A percentile compares a stretch with the other conserved stretches of the same genome.
Conservation (phyloP, 2,329 filamentous ascomycete genomes). For the Bipolaris oryzae region DNA sequence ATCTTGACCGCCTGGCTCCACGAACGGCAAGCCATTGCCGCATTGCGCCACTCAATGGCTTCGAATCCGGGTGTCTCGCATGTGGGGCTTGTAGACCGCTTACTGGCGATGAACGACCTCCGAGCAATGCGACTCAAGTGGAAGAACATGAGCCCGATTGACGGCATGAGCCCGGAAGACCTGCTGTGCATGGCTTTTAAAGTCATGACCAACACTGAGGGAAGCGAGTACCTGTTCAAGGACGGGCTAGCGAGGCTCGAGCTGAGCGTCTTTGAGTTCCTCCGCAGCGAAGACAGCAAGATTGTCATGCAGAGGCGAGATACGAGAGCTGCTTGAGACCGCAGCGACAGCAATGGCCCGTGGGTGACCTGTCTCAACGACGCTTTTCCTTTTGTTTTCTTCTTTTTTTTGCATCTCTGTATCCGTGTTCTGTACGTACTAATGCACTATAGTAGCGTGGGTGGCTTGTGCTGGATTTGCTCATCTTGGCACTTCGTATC, state of each 20-base stretch:
- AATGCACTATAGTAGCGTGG: constrained; percentile 8
- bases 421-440: constrained; percentile 1
- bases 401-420: background rate
- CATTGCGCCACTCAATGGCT: constrained; percentile 31
- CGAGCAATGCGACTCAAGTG: constrained; percentile 44
- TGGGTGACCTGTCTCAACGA: background rate
- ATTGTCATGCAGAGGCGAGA: constrained; percentile 40
- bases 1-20: constrained; percentile 42
- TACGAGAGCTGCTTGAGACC: constrained; percentile 8
- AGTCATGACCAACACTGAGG: constrained; percentile 42
- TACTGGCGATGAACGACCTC: constrained; percentile 45
- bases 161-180: constrained; percentile 42
- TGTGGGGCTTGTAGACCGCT: constrained; percentile 37
- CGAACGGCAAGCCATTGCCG: constrained; percentile 39
- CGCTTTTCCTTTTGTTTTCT: background rate
- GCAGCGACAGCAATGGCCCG: background rate
- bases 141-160: constrained; percentile 45
- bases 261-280: constrained; percentile 39
- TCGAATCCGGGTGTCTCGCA: constrained; percentile 32
- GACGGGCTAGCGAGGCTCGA: constrained; percentile 40
- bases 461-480: constrained; percentile 3
- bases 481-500: background rate
- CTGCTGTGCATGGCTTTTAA: constrained; percentile 41
- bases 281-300: constrained; percentile 39
- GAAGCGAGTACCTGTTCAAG: constrained; percentile 43